Evolutionary conservation across 2,329 filamentous ascomycete species (phyloP).

Genomic region (Gnomoniopsis smithogilvyi): DNA sequence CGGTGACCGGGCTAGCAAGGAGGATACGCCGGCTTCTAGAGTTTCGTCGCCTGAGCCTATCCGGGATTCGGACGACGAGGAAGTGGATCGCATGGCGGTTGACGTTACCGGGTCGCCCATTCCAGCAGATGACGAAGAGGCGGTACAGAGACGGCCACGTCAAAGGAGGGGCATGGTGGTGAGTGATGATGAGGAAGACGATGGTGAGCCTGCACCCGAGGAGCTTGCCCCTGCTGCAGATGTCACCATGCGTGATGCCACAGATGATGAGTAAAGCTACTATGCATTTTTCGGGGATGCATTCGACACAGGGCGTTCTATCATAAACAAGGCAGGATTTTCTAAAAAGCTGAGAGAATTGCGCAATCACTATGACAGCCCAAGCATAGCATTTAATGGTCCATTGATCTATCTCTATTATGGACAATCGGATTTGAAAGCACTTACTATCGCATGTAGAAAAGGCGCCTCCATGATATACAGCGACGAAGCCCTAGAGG

Average conservation of each 20-base stretch:
- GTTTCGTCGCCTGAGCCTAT: slow-evolving; percentile 16
- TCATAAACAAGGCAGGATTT: neutral
- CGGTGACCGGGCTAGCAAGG: slow-evolving; percentile 19
- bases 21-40: slow-evolving; percentile 21
- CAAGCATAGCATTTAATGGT: no score
- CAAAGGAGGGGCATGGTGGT: slow-evolving; percentile 48
- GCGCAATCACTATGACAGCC: no score
- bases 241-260: slow-evolving; percentile 32
- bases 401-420: no score
- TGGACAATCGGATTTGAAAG: no score
- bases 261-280: slow-evolving; percentile 26
- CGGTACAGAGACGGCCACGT: slow-evolving; percentile 36
- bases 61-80: slow-evolving; percentile 29
- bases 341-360: no score
- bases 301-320: neutral
- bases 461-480: no score
- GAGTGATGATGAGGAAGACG: slow-evolving; percentile 54
- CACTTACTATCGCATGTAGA: no score
- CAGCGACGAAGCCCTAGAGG: no score
- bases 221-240: slow-evolving; percentile 22
- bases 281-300: neutral
- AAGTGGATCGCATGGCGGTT: slow-evolving; percentile 50
- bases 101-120: slow-evolving; percentile 34
- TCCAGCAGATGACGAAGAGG: slow-evolving; percentile 44
- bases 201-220: slow-evolving; percentile 27